Conservation (phyloP, 2,329 filamentous ascomycete genomes). For the Dothistroma septosporum region DNA sequence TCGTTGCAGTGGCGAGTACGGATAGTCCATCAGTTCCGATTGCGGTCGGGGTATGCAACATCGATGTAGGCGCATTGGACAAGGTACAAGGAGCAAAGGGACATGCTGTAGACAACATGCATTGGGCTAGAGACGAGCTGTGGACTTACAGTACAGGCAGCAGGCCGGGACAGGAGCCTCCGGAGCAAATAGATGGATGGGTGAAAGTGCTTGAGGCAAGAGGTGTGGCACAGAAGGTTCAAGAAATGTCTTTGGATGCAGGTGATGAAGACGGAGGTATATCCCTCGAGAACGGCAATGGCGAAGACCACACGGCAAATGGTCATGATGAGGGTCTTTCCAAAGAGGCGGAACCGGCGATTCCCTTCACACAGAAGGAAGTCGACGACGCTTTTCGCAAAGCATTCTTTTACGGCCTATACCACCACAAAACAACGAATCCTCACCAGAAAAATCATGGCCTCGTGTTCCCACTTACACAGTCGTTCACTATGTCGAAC, state of each 20-base stretch:
- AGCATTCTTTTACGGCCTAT: conserved; percentile 60
- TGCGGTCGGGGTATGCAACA: conserved; percentile 61
- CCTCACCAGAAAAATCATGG: conserved; percentile 50
- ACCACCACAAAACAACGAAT: conserved; percentile 56
- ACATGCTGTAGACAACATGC: conserved; percentile 60
- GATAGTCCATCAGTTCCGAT: conserved; percentile 58
- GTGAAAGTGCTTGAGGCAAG: conserved; percentile 35
- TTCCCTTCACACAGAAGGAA: conserved; percentile 55
- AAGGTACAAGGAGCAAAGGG: conserved; percentile 59
- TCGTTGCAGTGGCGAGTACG: conserved; percentile 61
- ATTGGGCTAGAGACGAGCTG: conserved; percentile 67
- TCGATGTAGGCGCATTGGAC: conserved; percentile 55
- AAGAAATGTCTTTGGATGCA: conserved; percentile 43
- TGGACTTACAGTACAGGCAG: conserved; percentile 59
- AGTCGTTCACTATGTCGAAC: conserved; percentile 60
- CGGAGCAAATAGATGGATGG: conserved; percentile 53
- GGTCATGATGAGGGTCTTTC: conserved; percentile 11
- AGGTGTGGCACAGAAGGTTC: conserved; percentile 39
- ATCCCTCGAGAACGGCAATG: conserved; percentile 30
- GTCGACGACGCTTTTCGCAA: conserved; percentile 63
- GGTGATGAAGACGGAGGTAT: conserved; percentile 48
- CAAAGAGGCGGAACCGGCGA: conserved; percentile 24
- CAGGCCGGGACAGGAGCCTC: conserved; percentile 50
- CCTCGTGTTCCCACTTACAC: conserved; percentile 59
- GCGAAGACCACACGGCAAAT: conserved; percentile 22